Percentiles rank a stretch among this genome's conserved stretches.
Evolutionary conservation across 306 rosid genomes (phyloP).

Genomic region (Calophaca sinica): DNA sequence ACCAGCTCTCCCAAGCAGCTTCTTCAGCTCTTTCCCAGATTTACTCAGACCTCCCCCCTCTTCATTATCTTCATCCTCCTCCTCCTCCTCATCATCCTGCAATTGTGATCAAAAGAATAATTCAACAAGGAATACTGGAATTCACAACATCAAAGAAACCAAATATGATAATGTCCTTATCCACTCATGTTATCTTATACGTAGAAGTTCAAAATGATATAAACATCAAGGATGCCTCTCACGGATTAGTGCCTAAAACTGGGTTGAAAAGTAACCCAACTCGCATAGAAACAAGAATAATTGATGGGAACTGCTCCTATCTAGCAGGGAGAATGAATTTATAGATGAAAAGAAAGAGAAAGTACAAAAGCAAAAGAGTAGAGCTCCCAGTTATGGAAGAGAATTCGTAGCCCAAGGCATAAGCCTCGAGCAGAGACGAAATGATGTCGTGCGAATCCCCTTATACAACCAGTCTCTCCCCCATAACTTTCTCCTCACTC

Average conservation of each 20-base stretch:
- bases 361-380: neutral
- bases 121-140: conserved; percentile 32
- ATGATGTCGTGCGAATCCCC: neutral
- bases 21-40: conserved; percentile 96
- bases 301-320: conserved; percentile 17
- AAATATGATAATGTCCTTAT: conserved; percentile 19
- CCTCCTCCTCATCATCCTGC: conserved; percentile 74
- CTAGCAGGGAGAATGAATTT: conserved; percentile 5
- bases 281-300: conserved; percentile 16
- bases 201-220: conserved; percentile 4
- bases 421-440: neutral
- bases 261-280: neutral
- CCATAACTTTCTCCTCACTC: no score
- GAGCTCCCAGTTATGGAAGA: neutral
- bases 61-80: conserved; percentile 83
- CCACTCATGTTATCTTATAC: neutral
- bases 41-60: conserved; percentile 90
- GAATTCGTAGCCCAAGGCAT: conserved; percentile 13
- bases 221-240: conserved; percentile 41
- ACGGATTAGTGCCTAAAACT: conserved; percentile 20
- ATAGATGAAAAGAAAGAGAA: conserved; percentile 4
- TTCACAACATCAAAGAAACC: conserved; percentile 20
- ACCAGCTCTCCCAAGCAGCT: conserved; percentile 75
- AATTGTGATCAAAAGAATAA: conserved; percentile 37
- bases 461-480: neutral